phyloP scores from a whole-genome alignment of 257 asterid species.

The Rehmannia glutinosa region DNA sequence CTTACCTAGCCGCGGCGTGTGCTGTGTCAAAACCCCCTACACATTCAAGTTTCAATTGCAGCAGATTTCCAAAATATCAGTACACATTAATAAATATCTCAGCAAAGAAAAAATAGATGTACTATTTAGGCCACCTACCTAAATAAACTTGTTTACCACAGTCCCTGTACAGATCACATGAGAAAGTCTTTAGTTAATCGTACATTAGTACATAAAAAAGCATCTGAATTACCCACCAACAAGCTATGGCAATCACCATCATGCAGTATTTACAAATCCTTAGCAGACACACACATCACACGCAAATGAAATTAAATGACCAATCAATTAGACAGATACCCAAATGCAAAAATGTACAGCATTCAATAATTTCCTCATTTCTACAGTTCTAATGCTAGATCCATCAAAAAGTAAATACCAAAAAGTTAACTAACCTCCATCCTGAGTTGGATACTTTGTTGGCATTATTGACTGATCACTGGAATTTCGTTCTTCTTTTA shows the following conservation, averaged over 20 bases:
- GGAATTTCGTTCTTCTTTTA: background rate
- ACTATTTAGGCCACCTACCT: constrained; percentile 40
- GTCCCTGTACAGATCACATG: constrained; percentile 69
- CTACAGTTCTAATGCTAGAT: constrained; percentile 18
- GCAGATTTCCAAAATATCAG: constrained; percentile 15
- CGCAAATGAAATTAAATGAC: background rate
- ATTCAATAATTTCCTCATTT: background rate
- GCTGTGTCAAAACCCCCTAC: constrained; percentile 98
- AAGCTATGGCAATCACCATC: background rate
- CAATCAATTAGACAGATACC: background rate
- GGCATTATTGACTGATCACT: background rate
- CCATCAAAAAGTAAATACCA: constrained; percentile 1
- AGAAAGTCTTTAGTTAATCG: constrained; percentile 10
- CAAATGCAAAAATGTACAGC: background rate
- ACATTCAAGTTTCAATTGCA: constrained; percentile 15
- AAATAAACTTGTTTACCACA: constrained; percentile 94
- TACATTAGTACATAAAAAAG: background rate
- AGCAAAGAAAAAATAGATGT: background rate
- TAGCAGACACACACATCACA: constrained; percentile 9
- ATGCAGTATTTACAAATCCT: constrained; percentile 3
- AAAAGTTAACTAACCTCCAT: background rate
- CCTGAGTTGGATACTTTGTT: background rate
- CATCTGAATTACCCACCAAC: constrained; percentile 4
- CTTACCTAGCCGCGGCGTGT: constrained; percentile 93
- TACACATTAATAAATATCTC: constrained; percentile 1